phyloP scores from a whole-genome alignment of 23 red algal genomes.

The Gracilaria gracilis region DNA sequence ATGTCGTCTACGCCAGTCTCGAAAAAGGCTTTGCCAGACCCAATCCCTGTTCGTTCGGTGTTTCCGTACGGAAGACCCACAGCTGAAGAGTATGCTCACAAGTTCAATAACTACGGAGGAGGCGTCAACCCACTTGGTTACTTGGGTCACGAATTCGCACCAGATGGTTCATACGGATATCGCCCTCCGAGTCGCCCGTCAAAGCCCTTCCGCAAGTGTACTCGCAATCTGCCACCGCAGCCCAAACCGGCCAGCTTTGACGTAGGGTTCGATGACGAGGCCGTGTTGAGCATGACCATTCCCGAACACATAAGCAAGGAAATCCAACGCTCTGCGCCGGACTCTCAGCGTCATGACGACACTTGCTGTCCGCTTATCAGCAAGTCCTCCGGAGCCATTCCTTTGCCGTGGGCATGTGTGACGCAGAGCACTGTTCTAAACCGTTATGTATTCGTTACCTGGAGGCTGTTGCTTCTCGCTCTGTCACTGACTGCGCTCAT shows the following conservation, averaged over 20 bases:
- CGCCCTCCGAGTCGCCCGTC: not conserved
- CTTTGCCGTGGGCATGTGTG: conserved; percentile 4
- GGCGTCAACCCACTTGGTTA: conserved; percentile 53
- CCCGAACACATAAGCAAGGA: conserved; percentile 3
- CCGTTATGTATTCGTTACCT: conserved; percentile 1
- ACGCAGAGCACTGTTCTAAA: conserved; percentile 16
- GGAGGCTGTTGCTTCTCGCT: not conserved
- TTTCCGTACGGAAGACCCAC: not conserved
- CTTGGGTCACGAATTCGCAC: conserved; percentile 39
- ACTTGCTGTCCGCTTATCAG: conserved; percentile 10
- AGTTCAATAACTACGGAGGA: conserved; percentile 35
- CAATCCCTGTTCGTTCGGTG: conserved; percentile 20
- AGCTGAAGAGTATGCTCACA: conserved; percentile 21
- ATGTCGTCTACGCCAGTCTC: not conserved
- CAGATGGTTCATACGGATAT: conserved; percentile 33
- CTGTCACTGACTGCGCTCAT: not conserved
- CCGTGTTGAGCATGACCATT: conserved; percentile 17
- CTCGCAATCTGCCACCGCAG: conserved; percentile 6
- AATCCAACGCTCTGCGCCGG: not conserved
- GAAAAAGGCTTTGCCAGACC: not conserved
- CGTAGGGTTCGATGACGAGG: conserved; percentile 27
- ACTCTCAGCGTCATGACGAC: not conserved
- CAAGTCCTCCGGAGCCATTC: not conserved
- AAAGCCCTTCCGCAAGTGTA: not conserved
- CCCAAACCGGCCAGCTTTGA: conserved; percentile 22